Evolutionary conservation across 148 eudicot species (phyloP).

Genomic region (Nepenthes gracilis): DNA sequence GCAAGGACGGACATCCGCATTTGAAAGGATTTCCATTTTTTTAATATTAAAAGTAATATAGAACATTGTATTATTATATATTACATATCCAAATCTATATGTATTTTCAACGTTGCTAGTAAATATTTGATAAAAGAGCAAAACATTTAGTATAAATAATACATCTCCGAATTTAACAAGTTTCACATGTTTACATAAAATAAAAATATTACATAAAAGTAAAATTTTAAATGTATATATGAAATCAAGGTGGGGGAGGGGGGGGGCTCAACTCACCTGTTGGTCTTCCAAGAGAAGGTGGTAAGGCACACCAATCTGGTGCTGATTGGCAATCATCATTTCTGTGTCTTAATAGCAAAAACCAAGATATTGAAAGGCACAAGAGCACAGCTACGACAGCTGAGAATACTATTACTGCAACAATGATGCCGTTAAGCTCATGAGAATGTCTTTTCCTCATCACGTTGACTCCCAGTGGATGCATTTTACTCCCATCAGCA

Average conservation of each 20-base stretch:
- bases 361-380: slow-evolving; percentile 37
- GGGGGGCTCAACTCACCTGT: slow-evolving; percentile 44
- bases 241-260: not conserved
- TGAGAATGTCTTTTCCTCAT: slow-evolving; percentile 25
- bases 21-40: too few relatives aligned
- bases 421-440: slow-evolving; percentile 33
- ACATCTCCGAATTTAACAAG: too few relatives aligned
- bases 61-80: too few relatives aligned
- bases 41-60: too few relatives aligned
- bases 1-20: too few relatives aligned
- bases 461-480: slow-evolving; percentile 73
- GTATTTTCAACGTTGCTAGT: too few relatives aligned
- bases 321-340: slow-evolving; percentile 16
- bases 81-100: too few relatives aligned
- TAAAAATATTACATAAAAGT: too few relatives aligned
- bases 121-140: too few relatives aligned
- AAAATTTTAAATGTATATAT: too few relatives aligned
- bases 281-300: slow-evolving; percentile 40
- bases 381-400: slow-evolving; percentile 39
- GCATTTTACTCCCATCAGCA: slow-evolving; percentile 35
- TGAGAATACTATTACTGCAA: slow-evolving; percentile 65
- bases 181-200: too few relatives aligned
- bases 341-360: slow-evolving; percentile 41
- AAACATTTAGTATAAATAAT: too few relatives aligned
- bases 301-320: slow-evolving; percentile 34